phyloP scores from a whole-genome alignment of 2,329 filamentous ascomycete genomes.

The Pyrenochaeta sp. region DNA sequence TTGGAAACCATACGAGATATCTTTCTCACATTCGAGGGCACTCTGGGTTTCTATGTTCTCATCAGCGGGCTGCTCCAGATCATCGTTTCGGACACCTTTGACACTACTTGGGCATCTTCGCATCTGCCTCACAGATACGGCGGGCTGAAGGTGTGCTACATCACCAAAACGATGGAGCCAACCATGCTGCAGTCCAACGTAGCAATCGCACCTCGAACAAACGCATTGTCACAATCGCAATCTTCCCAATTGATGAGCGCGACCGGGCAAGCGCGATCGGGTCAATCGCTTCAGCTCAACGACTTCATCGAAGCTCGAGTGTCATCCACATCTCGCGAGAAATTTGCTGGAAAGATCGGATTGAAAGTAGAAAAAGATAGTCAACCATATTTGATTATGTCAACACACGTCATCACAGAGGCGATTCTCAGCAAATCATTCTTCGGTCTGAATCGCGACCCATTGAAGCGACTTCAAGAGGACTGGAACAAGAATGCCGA shows the following conservation, averaged over 20 bases:
- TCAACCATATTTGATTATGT: constrained; percentile 24
- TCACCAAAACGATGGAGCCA: constrained; percentile 15
- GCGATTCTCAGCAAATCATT: constrained; percentile 24
- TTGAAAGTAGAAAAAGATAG: constrained; percentile 15
- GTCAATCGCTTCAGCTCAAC: constrained; percentile 17
- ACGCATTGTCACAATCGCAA: background rate
- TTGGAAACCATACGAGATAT: constrained; percentile 18
- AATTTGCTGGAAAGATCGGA: constrained; percentile 23
- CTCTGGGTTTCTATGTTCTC: constrained; percentile 25
- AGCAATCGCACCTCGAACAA: constrained; percentile 13
- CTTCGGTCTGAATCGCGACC: constrained; percentile 10
- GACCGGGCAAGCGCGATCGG: constrained; percentile 5
- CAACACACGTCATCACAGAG: constrained; percentile 29
- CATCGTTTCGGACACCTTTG: constrained; percentile 20
- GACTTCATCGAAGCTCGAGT: constrained; percentile 27
- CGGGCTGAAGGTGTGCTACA: constrained; percentile 24
- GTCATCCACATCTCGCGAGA: constrained; percentile 15
- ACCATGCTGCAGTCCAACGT: constrained; percentile 19
- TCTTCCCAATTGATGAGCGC: constrained; percentile 6
- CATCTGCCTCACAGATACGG: constrained; percentile 27
- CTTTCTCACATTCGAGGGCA: constrained; percentile 24
- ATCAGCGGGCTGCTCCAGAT: constrained; percentile 22
- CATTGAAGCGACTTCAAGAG: constrained; percentile 12
- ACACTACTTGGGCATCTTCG: constrained; percentile 20
- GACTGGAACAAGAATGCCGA: constrained; percentile 30